Percentiles rank a stretch among this genome's conserved stretches.
Conservation (phyloP, 116 monocot species). For the Zostera marina region DNA sequence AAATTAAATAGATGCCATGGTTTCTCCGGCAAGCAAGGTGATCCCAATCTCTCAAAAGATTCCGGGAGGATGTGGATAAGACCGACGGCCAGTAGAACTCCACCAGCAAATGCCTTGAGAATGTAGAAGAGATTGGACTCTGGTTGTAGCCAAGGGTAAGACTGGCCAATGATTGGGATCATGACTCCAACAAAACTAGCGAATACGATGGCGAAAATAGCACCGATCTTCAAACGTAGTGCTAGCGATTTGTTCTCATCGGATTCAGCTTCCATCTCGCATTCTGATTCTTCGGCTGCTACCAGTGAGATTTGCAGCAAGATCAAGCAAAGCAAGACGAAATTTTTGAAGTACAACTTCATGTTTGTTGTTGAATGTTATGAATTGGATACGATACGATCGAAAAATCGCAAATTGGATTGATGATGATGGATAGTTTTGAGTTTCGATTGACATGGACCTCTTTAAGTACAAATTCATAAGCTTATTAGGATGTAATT, state of each 20-base stretch:
- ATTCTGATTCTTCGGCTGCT: conserved; percentile 4
- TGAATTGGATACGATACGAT: too few relatives aligned
- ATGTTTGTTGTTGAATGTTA: too few relatives aligned
- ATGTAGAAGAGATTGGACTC: conserved; percentile 24
- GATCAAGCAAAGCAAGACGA: too few relatives aligned
- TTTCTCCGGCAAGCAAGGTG: conserved; percentile 12
- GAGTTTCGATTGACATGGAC: too few relatives aligned
- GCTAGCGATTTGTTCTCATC: conserved; percentile 4
- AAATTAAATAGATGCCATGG: conserved; percentile 48
- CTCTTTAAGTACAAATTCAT: too few relatives aligned
- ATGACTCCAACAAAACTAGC: conserved; percentile 17
- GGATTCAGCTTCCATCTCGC: not conserved
- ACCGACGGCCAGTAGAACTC: conserved; percentile 30
- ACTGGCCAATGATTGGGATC: conserved; percentile 23
- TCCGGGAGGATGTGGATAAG: conserved; percentile 40
- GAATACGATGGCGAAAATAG: conserved; percentile 25
- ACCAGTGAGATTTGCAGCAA: too few relatives aligned
- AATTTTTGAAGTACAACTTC: too few relatives aligned
- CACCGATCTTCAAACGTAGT: conserved; percentile 17
- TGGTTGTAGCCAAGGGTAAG: conserved; percentile 12
- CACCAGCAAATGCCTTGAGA: conserved; percentile 40
- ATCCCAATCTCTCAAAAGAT: conserved; percentile 22
- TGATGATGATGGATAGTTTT: too few relatives aligned
- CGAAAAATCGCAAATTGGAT: too few relatives aligned
- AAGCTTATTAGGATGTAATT: too few relatives aligned